Evolutionary conservation across 2,329 filamentous ascomycete species (phyloP), one percentile per base, ranked within the genome.

Genomic region (Balansia obtecta): DNA sequence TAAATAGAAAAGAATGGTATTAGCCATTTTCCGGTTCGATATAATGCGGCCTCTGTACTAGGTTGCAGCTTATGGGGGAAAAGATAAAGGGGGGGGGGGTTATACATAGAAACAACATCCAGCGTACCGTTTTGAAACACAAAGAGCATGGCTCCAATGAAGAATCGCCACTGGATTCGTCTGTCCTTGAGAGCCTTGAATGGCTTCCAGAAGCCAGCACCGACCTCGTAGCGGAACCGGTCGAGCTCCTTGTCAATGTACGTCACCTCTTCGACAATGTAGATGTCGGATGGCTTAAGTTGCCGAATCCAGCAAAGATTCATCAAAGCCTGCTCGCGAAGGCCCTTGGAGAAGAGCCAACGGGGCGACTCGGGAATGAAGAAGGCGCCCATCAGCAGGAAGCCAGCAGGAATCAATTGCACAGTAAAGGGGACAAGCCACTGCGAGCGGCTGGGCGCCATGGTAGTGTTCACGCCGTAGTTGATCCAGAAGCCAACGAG

Each of bases 121-220:
- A 12, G 22, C 63, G 57, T 59, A 46, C 82, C 82, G 58, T 91
- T 91, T 65, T 91, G 86, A 75, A 82, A 88, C 49, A 90, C 70
- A 71, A 90, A 90, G 18, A 91, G 73, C 59, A 86, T 77, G 50
- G 77, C 77, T 45, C 86, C 86, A 11, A 90, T 73, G 63, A 87
- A 77, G 66, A 91, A 82, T 41, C 86, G 79, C 71, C 80, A 87
- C 56, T 79, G 79, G 27, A 86, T 75, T 60, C 75, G 76, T 52
- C 68, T 71, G 56, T 78, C 68, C 57, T 71, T 73, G 51, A 75
- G 71, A 20, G 78, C 71, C 8, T 71, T 69, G 68, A 88, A 86
- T 0, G 84, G 83, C 65, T 83, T 82, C 80, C 81, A 88, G 72
- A 89, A 88, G 3, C 85, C 85, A 15, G 77, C 66, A 9, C 85